These are phyloP conservation scores for Curvularia verruculosa DNA, from an alignment of 2,329 filamentous ascomycete genomes.

Conservation along the genomic window DNA sequence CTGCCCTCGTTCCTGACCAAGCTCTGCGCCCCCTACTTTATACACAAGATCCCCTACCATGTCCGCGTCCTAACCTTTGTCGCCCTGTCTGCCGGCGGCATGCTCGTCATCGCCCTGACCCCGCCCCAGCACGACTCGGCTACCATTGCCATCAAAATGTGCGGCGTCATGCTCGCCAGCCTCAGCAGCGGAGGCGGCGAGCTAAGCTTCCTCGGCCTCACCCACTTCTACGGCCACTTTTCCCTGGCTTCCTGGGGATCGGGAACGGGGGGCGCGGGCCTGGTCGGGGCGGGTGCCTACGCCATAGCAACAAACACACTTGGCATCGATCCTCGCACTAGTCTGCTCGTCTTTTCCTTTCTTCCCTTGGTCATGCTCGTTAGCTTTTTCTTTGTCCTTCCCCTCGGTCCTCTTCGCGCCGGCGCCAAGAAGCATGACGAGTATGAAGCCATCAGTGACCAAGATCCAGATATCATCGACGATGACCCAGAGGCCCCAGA, in stretches of 20 bases:
- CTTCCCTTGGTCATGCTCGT: slow-evolving; percentile 82
- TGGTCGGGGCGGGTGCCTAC: slow-evolving; percentile 87
- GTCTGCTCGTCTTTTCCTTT: slow-evolving; percentile 77
- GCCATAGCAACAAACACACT: slow-evolving; percentile 83
- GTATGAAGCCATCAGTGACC: slow-evolving; percentile 62
- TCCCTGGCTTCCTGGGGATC: slow-evolving; percentile 91
- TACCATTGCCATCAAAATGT: slow-evolving; percentile 75
- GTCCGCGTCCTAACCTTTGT: slow-evolving; percentile 77
- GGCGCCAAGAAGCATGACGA: slow-evolving; percentile 51
- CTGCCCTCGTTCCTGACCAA: slow-evolving; percentile 89
- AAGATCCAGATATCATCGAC: slow-evolving; percentile 30
- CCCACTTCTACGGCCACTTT: slow-evolving; percentile 89
- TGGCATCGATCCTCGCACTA: slow-evolving; percentile 73
- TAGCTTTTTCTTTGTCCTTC: slow-evolving; percentile 84
- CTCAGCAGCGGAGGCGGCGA: slow-evolving; percentile 87
- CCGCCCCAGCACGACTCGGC: slow-evolving; percentile 63
- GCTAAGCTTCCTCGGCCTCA: slow-evolving; percentile 86
- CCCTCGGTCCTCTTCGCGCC: slow-evolving; percentile 67
- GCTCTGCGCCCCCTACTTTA: slow-evolving; percentile 89
- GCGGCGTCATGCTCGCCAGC: slow-evolving; percentile 83
- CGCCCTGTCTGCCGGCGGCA: slow-evolving; percentile 76
- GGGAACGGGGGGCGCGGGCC: slow-evolving; percentile 85
- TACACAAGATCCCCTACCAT: slow-evolving; percentile 82
- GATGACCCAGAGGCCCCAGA: slow-evolving; percentile 34
- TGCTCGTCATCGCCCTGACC: slow-evolving; percentile 86